Conservation (phyloP, 2,329 filamentous ascomycete species). For the Colletotrichum tropicale region DNA sequence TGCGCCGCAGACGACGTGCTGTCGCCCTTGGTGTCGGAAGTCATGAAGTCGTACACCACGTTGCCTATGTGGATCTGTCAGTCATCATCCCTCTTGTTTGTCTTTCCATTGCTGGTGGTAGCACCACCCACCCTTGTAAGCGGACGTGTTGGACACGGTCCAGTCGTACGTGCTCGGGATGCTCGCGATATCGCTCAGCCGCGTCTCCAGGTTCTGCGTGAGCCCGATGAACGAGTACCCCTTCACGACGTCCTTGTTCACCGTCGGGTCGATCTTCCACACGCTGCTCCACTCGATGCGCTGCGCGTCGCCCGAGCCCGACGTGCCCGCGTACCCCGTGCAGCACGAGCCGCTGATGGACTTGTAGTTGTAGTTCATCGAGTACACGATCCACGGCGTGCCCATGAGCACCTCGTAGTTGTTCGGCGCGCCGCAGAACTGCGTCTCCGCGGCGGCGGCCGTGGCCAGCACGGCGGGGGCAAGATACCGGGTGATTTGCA, state of each 20-base stretch:
- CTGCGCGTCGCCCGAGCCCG: slow-evolving; percentile 33
- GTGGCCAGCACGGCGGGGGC: not conserved
- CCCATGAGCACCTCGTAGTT: slow-evolving; percentile 35
- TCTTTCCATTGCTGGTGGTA: not conserved
- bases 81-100: not conserved
- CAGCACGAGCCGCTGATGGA: slow-evolving; percentile 42
- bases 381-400: slow-evolving; percentile 48
- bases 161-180: slow-evolving; percentile 45
- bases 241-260: slow-evolving; percentile 40
- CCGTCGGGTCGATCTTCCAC: slow-evolving; percentile 40
- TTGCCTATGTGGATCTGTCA: slow-evolving; percentile 30
- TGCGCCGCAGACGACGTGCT: slow-evolving; percentile 40
- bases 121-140: slow-evolving; percentile 34
- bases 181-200: slow-evolving; percentile 37
- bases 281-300: slow-evolving; percentile 40
- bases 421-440: slow-evolving; percentile 25
- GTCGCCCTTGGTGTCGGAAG: slow-evolving; percentile 44
- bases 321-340: slow-evolving; percentile 39
- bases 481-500: not conserved
- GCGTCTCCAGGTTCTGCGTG: slow-evolving; percentile 43
- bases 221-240: slow-evolving; percentile 49
- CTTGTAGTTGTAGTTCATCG: slow-evolving; percentile 47
- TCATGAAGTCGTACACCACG: slow-evolving; percentile 49
- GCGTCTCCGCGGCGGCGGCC: not conserved
- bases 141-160: slow-evolving; percentile 41